phyloP scores from a whole-genome alignment of 768 basidiomycete genomes.

The Hortiboletus campestris region DNA sequence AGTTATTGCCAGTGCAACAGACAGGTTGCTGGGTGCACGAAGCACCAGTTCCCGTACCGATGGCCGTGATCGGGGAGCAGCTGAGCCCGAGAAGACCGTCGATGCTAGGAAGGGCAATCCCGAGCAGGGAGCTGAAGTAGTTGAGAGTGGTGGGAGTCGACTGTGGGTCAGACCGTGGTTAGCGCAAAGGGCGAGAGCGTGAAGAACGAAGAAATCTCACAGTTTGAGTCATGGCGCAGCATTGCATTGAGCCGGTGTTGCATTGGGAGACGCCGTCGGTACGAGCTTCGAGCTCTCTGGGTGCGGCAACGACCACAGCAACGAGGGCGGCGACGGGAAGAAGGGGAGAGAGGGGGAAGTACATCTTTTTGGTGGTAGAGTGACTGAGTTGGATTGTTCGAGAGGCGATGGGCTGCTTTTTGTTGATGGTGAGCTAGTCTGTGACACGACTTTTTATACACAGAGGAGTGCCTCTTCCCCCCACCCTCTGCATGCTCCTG shows the following conservation, averaged over 20 bases:
- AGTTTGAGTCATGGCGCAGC: neutral
- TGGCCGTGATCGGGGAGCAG: conserved; percentile 4
- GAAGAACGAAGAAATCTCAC: neutral
- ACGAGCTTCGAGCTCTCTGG: too few relatives aligned
- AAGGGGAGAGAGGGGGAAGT: too few relatives aligned
- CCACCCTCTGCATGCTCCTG: too few relatives aligned
- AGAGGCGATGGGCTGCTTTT: neutral
- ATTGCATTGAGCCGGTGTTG: too few relatives aligned
- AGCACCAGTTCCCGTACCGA: neutral
- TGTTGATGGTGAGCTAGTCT: neutral
- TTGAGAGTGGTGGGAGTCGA: neutral
- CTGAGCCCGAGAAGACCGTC: neutral
- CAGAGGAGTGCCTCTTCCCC: neutral
- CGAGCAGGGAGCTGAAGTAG: neutral
- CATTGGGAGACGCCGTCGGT: too few relatives aligned
- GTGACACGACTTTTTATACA: conserved; percentile 10
- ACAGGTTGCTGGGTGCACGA: neutral
- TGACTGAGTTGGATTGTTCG: too few relatives aligned
- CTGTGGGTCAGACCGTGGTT: neutral
- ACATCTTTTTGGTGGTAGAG: too few relatives aligned
- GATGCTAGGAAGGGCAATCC: neutral
- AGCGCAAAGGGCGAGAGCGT: neutral
- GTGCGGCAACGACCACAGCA: too few relatives aligned
- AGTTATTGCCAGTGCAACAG: neutral
- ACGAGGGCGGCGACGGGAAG: too few relatives aligned